A percentile compares a stretch with the other conserved stretches of the same genome.
These are phyloP conservation scores for Starmerella ratchasimensis DNA, from an alignment of 805 yeast species.

Conservation along the genomic window DNA sequence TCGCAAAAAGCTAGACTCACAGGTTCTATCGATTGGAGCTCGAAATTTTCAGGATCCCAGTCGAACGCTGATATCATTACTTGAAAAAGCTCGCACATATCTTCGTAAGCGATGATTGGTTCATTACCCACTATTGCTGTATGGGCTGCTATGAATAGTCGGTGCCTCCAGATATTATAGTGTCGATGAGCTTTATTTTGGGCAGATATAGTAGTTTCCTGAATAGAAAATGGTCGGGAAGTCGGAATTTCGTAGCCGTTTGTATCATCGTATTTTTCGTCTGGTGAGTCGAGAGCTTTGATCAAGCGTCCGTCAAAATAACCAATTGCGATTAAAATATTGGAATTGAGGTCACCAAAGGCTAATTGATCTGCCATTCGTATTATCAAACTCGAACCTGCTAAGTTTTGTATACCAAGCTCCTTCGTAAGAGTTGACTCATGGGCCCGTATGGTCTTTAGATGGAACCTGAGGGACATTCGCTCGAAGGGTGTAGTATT, in stretches of 20 bases:
- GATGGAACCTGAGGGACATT: slow-evolving; percentile 6
- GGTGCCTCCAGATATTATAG: slow-evolving; percentile 2
- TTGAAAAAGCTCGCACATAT: slow-evolving; percentile 10
- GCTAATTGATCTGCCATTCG: slow-evolving; percentile 15
- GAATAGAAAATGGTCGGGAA: too few relatives aligned
- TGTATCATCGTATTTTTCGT: too few relatives aligned
- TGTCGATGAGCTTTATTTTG: too few relatives aligned
- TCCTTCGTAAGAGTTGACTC: slow-evolving; percentile 1
- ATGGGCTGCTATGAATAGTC: slow-evolving; percentile 15
- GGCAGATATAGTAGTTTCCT: too few relatives aligned
- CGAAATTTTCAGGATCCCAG: slow-evolving; percentile 9
- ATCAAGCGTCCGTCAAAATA: slow-evolving; percentile 15
- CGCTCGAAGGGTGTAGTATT: slow-evolving; percentile 6
- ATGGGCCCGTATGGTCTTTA: slow-evolving; percentile 2
- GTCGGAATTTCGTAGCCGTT: too few relatives aligned
- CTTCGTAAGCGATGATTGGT: slow-evolving; percentile 15
- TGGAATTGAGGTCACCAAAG: neutral
- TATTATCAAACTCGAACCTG: slow-evolving; percentile 10
- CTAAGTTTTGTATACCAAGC: slow-evolving; percentile 8
- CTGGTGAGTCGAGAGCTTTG: slow-evolving; percentile 2
- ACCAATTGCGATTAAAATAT: slow-evolving; percentile 8
- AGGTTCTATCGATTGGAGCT: neutral
- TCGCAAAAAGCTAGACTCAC: neutral
- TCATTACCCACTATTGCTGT: slow-evolving; percentile 7
- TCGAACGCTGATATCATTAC: slow-evolving; percentile 16